Base-by-base conservation (phyloP, 768 basidiomycete species). In the Lactarius tabidus region DNA sequence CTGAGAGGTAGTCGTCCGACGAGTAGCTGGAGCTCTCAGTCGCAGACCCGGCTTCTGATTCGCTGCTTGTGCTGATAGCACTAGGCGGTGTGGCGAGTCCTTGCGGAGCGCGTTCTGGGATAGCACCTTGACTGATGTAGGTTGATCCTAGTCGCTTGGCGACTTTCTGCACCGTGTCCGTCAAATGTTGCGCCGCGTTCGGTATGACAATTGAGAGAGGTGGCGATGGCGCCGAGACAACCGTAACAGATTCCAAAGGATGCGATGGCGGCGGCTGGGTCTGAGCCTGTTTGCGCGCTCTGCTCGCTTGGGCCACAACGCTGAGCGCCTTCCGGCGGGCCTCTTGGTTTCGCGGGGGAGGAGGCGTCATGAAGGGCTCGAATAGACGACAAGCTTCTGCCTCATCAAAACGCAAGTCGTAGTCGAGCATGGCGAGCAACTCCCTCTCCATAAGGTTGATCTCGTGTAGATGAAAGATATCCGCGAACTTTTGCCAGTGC, bases 371-470 rank as follows among this genome's bases (percentile, higher is more conserved):
- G 76, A 91, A 88, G 3, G 90, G 87, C 14, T 80, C 83, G 77
- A 97, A 95, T 62, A 80, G 77, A 51, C 68, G 68, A 68, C 82
- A 74, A 10, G 89, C 88, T 71, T 97, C 94, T 31, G 78, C 77
- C 77, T 99, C 96, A 70, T 86, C 83, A 74, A 98, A 93, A 56
- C 92, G 87, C 63, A 99, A 85, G 75, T 98, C 89, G 74, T 91
- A 95, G 78, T 96, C 91, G 71, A 99, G 86, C 64, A 98, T 81
- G 75, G 84, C 89, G 60, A 99, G 86, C 33, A 99, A 85, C 77
- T 99, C 94, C 78, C 88, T 91, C 79, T 99, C 96, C 96, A 98
- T 98, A 67, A 95, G 82, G 76, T 95, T 97, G 75, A 98, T 87
- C 78, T 93, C 91, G 14, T 79, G 76, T 58, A 86, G 77, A 73